These are phyloP conservation scores for Metarhizium humberi DNA, from an alignment of 2,329 filamentous ascomycete species.

Conservation along the genomic window DNA sequence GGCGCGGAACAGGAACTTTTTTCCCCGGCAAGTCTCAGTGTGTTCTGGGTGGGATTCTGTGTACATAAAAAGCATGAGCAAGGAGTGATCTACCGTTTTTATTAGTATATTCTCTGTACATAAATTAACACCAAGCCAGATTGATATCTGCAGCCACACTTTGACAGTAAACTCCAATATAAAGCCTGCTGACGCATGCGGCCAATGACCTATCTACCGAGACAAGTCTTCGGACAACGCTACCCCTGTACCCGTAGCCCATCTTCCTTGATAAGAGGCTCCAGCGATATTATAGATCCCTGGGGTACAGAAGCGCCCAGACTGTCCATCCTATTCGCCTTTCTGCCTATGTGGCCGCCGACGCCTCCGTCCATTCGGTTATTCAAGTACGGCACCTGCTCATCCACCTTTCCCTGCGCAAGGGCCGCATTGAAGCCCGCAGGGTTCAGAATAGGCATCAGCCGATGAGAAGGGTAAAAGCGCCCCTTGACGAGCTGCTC, in stretches of 20 bases:
- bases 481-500: slow-evolving; percentile 41
- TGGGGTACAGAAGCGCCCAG: slow-evolving; percentile 32
- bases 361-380: slow-evolving; percentile 36
- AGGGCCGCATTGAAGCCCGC: slow-evolving; percentile 27
- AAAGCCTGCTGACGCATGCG: no score
- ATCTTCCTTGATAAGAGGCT: slow-evolving; percentile 27
- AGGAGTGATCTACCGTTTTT: neutral
- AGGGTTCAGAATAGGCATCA: slow-evolving; percentile 41
- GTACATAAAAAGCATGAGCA: neutral
- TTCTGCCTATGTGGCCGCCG: slow-evolving; percentile 31
- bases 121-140: neutral
- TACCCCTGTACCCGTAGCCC: slow-evolving; percentile 1
- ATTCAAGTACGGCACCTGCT: slow-evolving; percentile 41
- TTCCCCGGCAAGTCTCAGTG: neutral
- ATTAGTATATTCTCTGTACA: neutral
- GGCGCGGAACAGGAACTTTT: neutral
- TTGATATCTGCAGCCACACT: neutral
- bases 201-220: no score
- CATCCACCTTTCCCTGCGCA: slow-evolving; percentile 28
- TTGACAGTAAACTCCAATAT: neutral
- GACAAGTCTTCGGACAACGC: neutral
- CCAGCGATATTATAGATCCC: slow-evolving; percentile 23
- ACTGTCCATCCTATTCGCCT: slow-evolving; percentile 30
- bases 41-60: neutral
- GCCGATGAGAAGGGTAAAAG: slow-evolving; percentile 47